Percentiles rank a stretch among this genome's conserved stretches.
Conservation (phyloP, 441 rosid species). For the Bruguiera hainesii region DNA sequence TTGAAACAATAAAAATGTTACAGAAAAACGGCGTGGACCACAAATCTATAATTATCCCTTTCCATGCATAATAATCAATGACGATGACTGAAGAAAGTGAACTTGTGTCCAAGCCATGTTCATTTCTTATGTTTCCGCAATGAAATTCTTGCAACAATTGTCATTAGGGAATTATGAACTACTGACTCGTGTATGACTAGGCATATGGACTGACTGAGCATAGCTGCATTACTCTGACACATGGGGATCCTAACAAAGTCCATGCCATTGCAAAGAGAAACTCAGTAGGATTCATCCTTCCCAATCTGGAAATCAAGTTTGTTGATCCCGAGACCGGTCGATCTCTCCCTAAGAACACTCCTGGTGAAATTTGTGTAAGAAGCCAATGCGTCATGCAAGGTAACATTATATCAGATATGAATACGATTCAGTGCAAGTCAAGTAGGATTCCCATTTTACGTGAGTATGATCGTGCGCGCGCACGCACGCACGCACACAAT, state of each 20-base stretch:
- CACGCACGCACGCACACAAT: no score
- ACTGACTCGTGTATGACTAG: slow-evolving; percentile 24
- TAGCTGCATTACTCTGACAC: slow-evolving; percentile 87
- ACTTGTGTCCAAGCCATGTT: no score
- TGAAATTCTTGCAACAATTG: background rate
- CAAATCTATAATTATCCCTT: no score
- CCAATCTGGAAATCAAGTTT: slow-evolving; percentile 80
- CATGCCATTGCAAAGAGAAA: slow-evolving; percentile 66
- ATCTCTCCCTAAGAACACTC: slow-evolving; percentile 68
- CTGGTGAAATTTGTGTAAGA: slow-evolving; percentile 83
- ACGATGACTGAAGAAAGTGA: no score
- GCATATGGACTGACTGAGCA: slow-evolving; percentile 97
- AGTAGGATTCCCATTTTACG: no score
- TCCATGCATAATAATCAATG: no score
- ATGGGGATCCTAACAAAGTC: slow-evolving; percentile 53
- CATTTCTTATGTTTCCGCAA: no score
- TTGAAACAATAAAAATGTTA: no score
- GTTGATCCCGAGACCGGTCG: slow-evolving; percentile 66
- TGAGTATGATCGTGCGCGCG: no score
- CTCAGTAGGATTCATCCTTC: slow-evolving; percentile 85
- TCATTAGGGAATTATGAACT: no score
- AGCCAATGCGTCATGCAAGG: slow-evolving; percentile 93
- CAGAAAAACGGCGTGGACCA: no score
- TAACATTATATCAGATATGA: slow-evolving; percentile 11
- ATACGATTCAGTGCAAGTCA: no score